phyloP scores from a whole-genome alignment of 139 green algal genomes.

The Haematococcus sp. region DNA sequence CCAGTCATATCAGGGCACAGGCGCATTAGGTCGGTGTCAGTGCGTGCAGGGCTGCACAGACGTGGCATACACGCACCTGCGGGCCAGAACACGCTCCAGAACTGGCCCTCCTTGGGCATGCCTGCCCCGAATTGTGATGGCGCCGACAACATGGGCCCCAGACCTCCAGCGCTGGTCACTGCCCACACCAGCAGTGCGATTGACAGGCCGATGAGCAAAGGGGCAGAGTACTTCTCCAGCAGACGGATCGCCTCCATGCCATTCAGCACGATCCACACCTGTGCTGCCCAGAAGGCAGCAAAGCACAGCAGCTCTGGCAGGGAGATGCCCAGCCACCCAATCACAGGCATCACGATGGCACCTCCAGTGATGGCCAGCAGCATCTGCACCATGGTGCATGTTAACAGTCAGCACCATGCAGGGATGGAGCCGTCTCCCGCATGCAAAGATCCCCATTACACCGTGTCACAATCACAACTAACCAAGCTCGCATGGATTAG shows the following conservation, averaged over 20 bases:
- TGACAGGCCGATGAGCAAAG: constrained; percentile 68
- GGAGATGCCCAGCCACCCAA: constrained; percentile 54
- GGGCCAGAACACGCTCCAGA: constrained; percentile 65
- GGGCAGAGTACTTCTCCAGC: constrained; percentile 69
- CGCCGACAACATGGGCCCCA: constrained; percentile 74
- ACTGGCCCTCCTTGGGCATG: constrained; percentile 59
- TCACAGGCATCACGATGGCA: not conserved
- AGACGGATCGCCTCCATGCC: constrained; percentile 78
- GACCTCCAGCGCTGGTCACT: constrained; percentile 48
- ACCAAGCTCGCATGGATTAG: too few relatives aligned
- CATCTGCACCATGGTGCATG: too few relatives aligned
- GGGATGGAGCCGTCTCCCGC: too few relatives aligned
- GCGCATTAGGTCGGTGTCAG: too few relatives aligned
- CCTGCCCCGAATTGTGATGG: constrained; percentile 62
- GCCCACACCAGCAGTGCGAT: constrained; percentile 72
- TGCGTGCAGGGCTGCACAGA: too few relatives aligned
- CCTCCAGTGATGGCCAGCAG: constrained; percentile 21
- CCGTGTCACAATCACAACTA: too few relatives aligned
- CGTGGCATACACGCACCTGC: constrained; percentile 12
- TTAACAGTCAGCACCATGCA: too few relatives aligned
- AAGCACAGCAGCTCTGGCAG: constrained; percentile 61
- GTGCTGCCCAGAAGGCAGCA: constrained; percentile 57
- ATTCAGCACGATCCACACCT: constrained; percentile 59
- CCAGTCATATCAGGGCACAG: too few relatives aligned
- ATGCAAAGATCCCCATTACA: too few relatives aligned